Evolutionary conservation across 208 protist genomes (phyloP).

Genomic region (Leishmania major): DNA sequence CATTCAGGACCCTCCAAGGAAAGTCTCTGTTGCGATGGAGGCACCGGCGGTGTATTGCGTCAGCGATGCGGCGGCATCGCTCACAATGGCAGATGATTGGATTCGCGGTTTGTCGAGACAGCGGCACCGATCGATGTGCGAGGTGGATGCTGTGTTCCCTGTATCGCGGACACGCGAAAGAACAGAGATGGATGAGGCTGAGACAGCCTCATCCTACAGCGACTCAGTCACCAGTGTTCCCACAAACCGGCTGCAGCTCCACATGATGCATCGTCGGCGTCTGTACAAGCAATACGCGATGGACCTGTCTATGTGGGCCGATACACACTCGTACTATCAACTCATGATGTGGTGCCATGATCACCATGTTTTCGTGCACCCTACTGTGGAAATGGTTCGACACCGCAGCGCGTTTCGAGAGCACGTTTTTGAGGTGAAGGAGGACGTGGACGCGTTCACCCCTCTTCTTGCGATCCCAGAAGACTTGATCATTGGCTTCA

Average conservation of each 20-base stretch:
- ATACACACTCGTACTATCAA: slow-evolving; percentile 78
- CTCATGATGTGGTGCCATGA: slow-evolving; percentile 92
- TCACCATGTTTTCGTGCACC: slow-evolving; percentile 79
- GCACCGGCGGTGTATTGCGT: slow-evolving; percentile 6
- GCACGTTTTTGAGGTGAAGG: slow-evolving; percentile 68
- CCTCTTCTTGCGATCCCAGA: slow-evolving; percentile 88
- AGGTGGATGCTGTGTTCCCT: slow-evolving; percentile 1
- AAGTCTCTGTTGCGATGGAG: slow-evolving; percentile 9
- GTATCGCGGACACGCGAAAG: background rate
- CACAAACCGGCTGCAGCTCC: slow-evolving; percentile 19
- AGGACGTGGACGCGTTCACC: slow-evolving; percentile 55
- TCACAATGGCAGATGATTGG: slow-evolving; percentile 9
- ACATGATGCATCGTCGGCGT: slow-evolving; percentile 58
- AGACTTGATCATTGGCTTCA: slow-evolving; percentile 75
- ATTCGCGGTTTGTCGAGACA: background rate
- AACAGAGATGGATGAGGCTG: background rate
- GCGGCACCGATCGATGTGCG: background rate
- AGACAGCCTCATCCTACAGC: background rate
- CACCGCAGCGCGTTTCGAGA: slow-evolving; percentile 65
- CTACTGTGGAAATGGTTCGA: slow-evolving; percentile 46
- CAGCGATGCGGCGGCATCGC: background rate
- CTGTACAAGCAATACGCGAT: slow-evolving; percentile 62
- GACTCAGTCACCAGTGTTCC: background rate
- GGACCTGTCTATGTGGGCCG: slow-evolving; percentile 63
- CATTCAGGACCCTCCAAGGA: too few relatives aligned